Evolutionary conservation across 2,329 filamentous ascomycete species (phyloP).

Genomic region (Didymella segeticola): DNA sequence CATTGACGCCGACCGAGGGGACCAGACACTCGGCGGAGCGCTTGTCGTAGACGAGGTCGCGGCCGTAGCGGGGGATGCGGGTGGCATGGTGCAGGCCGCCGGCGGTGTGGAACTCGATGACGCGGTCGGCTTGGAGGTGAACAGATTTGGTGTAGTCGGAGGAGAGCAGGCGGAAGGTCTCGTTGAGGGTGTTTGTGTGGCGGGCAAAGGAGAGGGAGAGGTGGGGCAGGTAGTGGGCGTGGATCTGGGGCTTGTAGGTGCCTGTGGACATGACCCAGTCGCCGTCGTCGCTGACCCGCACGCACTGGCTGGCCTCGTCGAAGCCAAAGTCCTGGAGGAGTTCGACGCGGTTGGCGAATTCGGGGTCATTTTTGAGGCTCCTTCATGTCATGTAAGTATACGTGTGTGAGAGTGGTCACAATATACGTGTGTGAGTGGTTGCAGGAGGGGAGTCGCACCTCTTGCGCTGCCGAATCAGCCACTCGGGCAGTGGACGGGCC

Average conservation of each 20-base stretch:
- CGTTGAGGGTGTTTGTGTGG: constrained; percentile 90
- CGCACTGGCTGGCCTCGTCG: constrained; percentile 89
- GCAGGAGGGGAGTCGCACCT: constrained; percentile 49
- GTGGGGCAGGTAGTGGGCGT: constrained; percentile 93
- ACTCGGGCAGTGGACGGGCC: constrained; percentile 88
- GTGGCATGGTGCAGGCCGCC: constrained; percentile 86
- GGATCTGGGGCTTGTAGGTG: constrained; percentile 72
- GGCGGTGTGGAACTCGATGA: constrained; percentile 90
- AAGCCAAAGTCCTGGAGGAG: constrained; percentile 98
- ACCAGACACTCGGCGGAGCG: constrained; percentile 84
- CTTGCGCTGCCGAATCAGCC: constrained; percentile 90
- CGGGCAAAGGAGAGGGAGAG: constrained; percentile 91
- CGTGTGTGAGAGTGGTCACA: too few species aligned
- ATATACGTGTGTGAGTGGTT: not conserved
- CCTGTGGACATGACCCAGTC: constrained; percentile 69
- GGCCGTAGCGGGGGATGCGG: constrained; percentile 90
- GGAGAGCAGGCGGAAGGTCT: constrained; percentile 87
- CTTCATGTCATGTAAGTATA: too few species aligned
- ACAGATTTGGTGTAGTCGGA: constrained; percentile 93
- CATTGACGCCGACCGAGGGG: constrained; percentile 85
- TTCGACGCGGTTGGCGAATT: constrained; percentile 93
- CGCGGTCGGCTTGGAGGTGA: constrained; percentile 90
- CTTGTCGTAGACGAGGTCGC: constrained; percentile 85
- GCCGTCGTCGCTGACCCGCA: constrained; percentile 91
- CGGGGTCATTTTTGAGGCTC: constrained; percentile 88